Evolutionary conservation across 768 basidiomycete species (phyloP).

Genomic region (Thelephora aurantiotincta): DNA sequence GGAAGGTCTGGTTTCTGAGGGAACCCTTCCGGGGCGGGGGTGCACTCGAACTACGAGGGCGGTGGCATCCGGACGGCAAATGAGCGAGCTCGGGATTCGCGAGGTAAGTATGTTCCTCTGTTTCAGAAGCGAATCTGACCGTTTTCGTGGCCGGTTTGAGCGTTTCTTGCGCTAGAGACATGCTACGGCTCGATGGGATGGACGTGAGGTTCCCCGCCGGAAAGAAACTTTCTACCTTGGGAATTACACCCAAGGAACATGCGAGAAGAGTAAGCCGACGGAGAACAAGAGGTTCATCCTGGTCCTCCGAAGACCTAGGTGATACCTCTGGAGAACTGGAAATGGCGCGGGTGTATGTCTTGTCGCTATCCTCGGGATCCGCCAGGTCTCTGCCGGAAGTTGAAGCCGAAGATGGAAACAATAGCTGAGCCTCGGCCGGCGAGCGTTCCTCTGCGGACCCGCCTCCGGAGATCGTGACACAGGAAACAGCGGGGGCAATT

Average conservation of each 20-base stretch:
- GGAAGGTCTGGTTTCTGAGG: neutral
- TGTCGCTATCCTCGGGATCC: too few species aligned
- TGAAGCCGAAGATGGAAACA: too few species aligned
- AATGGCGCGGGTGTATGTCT: neutral
- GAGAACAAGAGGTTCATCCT: neutral
- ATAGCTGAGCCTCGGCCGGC: too few species aligned
- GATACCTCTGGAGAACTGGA: neutral
- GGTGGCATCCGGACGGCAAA: neutral
- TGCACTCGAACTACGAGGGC: neutral
- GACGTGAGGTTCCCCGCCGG: too few species aligned
- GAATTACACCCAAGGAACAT: neutral
- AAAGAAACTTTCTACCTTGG: neutral
- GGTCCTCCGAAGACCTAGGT: neutral
- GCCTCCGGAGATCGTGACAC: neutral
- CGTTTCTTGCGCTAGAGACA: neutral
- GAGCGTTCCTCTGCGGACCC: too few species aligned
- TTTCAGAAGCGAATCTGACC: neutral
- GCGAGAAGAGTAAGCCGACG: neutral
- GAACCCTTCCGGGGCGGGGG: neutral
- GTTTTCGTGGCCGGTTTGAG: neutral
- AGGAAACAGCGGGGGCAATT: neutral
- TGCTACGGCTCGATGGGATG: neutral
- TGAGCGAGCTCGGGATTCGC: neutral
- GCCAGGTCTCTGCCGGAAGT: too few species aligned
- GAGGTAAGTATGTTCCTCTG: neutral